Evolutionary conservation across 2,329 filamentous ascomycete genomes (phyloP), one percentile per base, ranked within the genome.

Genomic region (Dissoconium aciculare): DNA sequence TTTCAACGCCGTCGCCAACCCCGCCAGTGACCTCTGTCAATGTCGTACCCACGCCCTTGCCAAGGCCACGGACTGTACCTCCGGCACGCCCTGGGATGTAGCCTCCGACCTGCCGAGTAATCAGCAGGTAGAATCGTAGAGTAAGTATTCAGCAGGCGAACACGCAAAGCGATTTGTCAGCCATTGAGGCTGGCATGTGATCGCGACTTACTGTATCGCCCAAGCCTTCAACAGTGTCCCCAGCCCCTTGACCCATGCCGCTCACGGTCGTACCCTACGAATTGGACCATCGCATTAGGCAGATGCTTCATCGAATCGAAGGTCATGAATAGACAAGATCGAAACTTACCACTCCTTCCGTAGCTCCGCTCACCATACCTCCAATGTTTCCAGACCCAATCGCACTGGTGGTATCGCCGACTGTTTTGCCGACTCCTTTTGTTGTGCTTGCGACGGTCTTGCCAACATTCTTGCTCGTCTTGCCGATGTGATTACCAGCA

Each of bases 1-100:
- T 60, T 3, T 53, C 55, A 4, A 63, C 56, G 1, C 59, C 58
- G n/a, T 58, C 56, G 4, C 59, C 60, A 3, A 63, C 28, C 3
- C 60, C 60, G 3, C 53, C 48, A 9, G 36, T 40, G 8, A 36
- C 34, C 2, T 57, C 56, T 4, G 47, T 45, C 2, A 60, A 56
- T 5, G 57, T 56, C 35, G 59, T 52, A 3, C 52, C 53, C 4
- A 56, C 52, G 3, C 58, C 51, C 35, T 59, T 60, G 2, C 56
- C 58, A 3, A 60, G 53, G 11, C 57, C 57, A 19, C 53, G 50
- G 10, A 62, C 55, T 8, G 59, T 48, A 25, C 53, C 53, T 3
- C 59, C 59, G 3, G 56, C 47, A 2, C 58, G 55, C 0, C 43
- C 42, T 36, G 32, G 57, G 44, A 44, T 37, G 10, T 56, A 49